Percentiles rank a stretch among this genome's conserved stretches.
Evolutionary conservation across 352 stramenopile genomes (phyloP).

Genomic region (Pseudoperonospora humuli): DNA sequence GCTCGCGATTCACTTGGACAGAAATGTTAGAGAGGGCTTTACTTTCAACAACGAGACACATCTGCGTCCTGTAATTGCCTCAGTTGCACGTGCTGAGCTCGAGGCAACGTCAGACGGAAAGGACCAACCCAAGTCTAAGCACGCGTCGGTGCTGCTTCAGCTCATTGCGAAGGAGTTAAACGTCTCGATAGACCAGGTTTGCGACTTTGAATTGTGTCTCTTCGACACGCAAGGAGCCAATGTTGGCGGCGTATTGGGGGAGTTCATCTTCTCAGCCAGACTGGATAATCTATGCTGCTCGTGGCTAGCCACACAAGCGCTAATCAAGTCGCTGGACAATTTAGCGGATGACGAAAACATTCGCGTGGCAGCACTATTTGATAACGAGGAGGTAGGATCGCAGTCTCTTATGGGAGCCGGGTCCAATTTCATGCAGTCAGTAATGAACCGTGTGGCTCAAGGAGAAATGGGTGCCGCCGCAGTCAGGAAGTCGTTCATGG

Average conservation of each 20-base stretch:
- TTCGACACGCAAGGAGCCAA: constrained; percentile 93
- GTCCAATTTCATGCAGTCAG: constrained; percentile 72
- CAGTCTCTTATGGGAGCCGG: constrained; percentile 79
- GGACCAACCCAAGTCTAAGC: constrained; percentile 63
- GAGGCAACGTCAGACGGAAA: constrained; percentile 56
- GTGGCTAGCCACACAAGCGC: constrained; percentile 85
- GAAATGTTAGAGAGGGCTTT: constrained; percentile 85
- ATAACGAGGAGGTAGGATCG: constrained; percentile 97
- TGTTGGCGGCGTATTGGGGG: constrained; percentile 87
- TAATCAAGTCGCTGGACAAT: constrained; percentile 73
- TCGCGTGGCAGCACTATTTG: constrained; percentile 92
- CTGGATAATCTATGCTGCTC: constrained; percentile 97
- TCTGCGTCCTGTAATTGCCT: constrained; percentile 89
- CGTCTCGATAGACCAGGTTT: constrained; percentile 83
- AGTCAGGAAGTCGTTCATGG: constrained; percentile 64
- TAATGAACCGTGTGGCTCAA: constrained; percentile 51
- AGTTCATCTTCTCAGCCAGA: constrained; percentile 95
- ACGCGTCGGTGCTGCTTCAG: constrained; percentile 90
- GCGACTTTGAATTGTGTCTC: constrained; percentile 95
- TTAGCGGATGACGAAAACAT: constrained; percentile 77
- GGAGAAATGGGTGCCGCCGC: constrained; percentile 46
- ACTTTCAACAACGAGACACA: constrained; percentile 96
- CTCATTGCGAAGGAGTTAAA: constrained; percentile 89
- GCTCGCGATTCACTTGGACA: constrained; percentile 96
- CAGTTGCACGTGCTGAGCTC: constrained; percentile 75